These are phyloP conservation scores for Diaporthe ilicicola DNA, from an alignment of 2,329 filamentous ascomycete species.

Conservation along the genomic window DNA sequence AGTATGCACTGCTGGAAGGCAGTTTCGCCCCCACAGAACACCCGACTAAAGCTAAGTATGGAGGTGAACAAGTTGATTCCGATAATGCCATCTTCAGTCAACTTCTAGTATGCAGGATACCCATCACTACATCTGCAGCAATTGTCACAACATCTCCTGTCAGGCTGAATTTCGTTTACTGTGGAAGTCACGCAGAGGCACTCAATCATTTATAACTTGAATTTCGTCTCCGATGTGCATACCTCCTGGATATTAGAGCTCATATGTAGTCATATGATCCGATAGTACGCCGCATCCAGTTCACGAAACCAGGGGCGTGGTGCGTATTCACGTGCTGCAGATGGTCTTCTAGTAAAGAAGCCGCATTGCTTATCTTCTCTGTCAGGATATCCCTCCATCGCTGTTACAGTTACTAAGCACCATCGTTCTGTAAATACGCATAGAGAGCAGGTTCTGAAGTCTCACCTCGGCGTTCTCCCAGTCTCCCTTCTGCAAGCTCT, in stretches of 20 bases:
- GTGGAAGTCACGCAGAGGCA: background rate
- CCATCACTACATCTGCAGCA: background rate
- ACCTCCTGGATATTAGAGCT: background rate
- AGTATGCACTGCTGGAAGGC: too few species aligned
- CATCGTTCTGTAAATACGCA: background rate
- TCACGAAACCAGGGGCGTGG: background rate
- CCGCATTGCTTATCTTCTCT: background rate
- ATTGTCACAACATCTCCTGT: background rate
- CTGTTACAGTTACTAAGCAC: background rate
- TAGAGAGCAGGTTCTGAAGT: background rate
- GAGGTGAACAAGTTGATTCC: background rate
- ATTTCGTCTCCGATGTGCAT: background rate
- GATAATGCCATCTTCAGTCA: background rate
- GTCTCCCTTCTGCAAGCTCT: background rate
- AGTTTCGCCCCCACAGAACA: background rate
- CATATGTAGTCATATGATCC: background rate
- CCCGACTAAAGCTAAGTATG: background rate
- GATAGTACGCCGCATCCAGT: background rate
- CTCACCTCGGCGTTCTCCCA: background rate
- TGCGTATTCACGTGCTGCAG: background rate
- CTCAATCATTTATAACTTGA: background rate
- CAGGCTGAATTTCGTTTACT: background rate
- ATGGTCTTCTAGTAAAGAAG: background rate
- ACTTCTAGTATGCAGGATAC: background rate
- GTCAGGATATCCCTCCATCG: background rate